phyloP scores from a whole-genome alignment of 2,329 filamentous ascomycete species.

The Claviceps africana region DNA sequence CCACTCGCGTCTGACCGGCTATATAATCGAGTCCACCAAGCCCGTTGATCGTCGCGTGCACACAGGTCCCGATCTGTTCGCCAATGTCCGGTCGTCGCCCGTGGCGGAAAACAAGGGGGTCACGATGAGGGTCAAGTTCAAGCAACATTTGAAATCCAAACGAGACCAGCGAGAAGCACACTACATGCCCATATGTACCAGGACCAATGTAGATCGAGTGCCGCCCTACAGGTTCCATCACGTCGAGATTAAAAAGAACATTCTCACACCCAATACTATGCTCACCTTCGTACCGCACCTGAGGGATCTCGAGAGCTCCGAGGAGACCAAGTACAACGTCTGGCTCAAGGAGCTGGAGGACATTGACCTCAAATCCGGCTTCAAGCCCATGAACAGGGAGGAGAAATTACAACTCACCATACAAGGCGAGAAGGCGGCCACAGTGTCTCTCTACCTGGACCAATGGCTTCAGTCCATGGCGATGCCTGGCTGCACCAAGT shows the following conservation, averaged over 20 bases:
- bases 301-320: conserved; percentile 41
- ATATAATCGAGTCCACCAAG: conserved; percentile 31
- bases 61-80: conserved; percentile 34
- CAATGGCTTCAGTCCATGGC: conserved; percentile 36
- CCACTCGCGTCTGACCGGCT: conserved; percentile 30
- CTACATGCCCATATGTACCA: conserved; percentile 30
- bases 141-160: conserved; percentile 32
- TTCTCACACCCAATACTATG: conserved; percentile 45
- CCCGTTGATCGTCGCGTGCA: conserved; percentile 25
- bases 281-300: conserved; percentile 46
- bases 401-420: conserved; percentile 36
- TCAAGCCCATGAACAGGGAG: conserved; percentile 37
- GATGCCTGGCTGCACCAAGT: conserved; percentile 37
- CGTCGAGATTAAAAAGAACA: conserved; percentile 44
- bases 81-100: conserved; percentile 24
- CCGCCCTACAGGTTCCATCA: conserved; percentile 47
- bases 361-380: conserved; percentile 43
- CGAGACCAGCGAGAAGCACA: conserved; percentile 29
- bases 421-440: conserved; percentile 36
- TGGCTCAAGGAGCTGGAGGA: conserved; percentile 45
- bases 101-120: conserved; percentile 22
- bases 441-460: conserved; percentile 39
- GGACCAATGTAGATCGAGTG: conserved; percentile 36
- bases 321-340: conserved; percentile 39
- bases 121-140: conserved; percentile 36